A percentile compares a stretch with the other conserved stretches of the same genome.
Evolutionary conservation across 805 yeast species (phyloP).

Genomic region (Grigorovia humatica): DNA sequence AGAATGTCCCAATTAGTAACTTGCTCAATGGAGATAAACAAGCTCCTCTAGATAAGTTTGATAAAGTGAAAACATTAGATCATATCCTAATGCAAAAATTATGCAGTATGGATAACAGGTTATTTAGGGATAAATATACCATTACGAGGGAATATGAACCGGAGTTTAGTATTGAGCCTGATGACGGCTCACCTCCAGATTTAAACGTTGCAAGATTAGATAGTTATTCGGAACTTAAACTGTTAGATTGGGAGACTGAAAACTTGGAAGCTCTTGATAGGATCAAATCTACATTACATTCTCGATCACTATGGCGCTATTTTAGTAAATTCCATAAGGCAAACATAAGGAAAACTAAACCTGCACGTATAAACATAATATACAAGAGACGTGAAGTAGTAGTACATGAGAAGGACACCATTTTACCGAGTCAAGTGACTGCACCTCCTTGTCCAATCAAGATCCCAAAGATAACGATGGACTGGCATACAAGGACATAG

Average conservation of each 20-base stretch:
- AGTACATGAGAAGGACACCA: not conserved
- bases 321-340: not conserved
- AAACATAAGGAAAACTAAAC: not conserved
- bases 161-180: not conserved
- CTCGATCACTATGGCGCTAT: slow-evolving; percentile 10
- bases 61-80: not conserved
- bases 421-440: slow-evolving; percentile 1
- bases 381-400: not conserved
- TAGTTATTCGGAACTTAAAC: slow-evolving; percentile 14
- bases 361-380: not conserved
- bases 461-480: not conserved
- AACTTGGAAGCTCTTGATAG: slow-evolving; percentile 12
- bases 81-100: not conserved
- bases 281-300: slow-evolving; percentile 10
- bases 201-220: slow-evolving; percentile 8
- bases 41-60: not conserved
- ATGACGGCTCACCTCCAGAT: not conserved
- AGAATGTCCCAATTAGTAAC: not conserved
- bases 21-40: not conserved
- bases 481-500: not conserved
- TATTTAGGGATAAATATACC: not conserved
- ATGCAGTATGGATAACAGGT: not conserved
- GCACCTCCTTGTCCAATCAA: not conserved
- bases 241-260: slow-evolving; percentile 19
- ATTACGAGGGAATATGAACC: not conserved